Evolutionary conservation across 768 basidiomycete species (phyloP).

Genomic region (Crucibulum laeve): DNA sequence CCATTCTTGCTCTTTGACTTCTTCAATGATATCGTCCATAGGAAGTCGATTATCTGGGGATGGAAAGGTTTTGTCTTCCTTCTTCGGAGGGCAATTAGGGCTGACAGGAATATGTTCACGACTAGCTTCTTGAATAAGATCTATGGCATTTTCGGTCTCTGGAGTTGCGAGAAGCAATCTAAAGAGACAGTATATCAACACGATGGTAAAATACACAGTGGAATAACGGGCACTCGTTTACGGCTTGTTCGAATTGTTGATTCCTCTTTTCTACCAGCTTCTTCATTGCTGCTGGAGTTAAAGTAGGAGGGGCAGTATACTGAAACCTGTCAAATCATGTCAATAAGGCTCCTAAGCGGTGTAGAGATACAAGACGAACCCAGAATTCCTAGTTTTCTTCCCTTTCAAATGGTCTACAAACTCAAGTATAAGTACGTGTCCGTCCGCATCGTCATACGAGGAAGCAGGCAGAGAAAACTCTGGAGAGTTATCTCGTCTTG

Average conservation of each 20-base stretch:
- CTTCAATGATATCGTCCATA: slow-evolving; percentile 53
- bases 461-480: slow-evolving; percentile 42
- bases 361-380: slow-evolving; percentile 15
- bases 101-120: slow-evolving; percentile 69
- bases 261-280: slow-evolving; percentile 73
- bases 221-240: slow-evolving; percentile 50
- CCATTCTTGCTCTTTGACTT: slow-evolving; percentile 56
- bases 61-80: slow-evolving; percentile 24
- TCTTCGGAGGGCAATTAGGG: slow-evolving; percentile 27
- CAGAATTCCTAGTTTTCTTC: slow-evolving; percentile 24
- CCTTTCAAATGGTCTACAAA: slow-evolving; percentile 31
- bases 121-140: slow-evolving; percentile 62
- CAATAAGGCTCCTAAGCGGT: background rate
- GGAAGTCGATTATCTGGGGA: slow-evolving; percentile 49
- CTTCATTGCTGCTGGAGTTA: slow-evolving; percentile 56
- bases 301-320: slow-evolving; percentile 20
- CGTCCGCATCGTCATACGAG: slow-evolving; percentile 29
- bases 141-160: slow-evolving; percentile 53
- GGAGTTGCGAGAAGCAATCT: slow-evolving; percentile 59
- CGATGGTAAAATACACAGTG: background rate
- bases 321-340: background rate
- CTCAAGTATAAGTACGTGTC: slow-evolving; percentile 43
- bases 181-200: background rate
- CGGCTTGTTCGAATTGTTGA: slow-evolving; percentile 54
- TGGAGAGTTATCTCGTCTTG: slow-evolving; percentile 15